Conservation (phyloP, 2,329 filamentous ascomycete genomes). For the Claviceps sp. region DNA sequence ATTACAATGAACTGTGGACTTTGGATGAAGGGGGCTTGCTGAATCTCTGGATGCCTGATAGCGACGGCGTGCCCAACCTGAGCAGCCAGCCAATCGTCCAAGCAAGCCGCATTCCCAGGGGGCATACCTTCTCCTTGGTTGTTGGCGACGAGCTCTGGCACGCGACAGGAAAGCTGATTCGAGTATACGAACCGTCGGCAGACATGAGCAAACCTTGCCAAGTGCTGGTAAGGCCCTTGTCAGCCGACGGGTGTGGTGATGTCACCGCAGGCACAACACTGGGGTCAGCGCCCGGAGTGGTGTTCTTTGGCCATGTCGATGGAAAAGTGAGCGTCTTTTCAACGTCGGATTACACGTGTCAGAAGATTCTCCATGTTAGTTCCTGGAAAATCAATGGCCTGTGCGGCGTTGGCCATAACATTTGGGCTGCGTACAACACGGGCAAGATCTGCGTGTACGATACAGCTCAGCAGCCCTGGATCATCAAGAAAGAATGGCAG, state of each 20-base stretch:
- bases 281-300: constrained; percentile 58
- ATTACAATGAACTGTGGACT: constrained; percentile 85
- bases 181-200: constrained; percentile 64
- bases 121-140: constrained; percentile 79
- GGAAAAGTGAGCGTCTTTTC: constrained; percentile 94
- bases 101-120: constrained; percentile 64
- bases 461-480: constrained; percentile 69
- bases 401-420: constrained; percentile 61
- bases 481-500: constrained; percentile 85
- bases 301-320: constrained; percentile 85
- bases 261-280: constrained; percentile 73
- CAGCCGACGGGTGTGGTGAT: constrained; percentile 64
- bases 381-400: constrained; percentile 91
- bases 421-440: constrained; percentile 93
- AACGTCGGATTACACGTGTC: constrained; percentile 57
- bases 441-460: constrained; percentile 93
- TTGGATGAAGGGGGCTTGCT: constrained; percentile 80
- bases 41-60: constrained; percentile 73
- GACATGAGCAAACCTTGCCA: constrained; percentile 60
- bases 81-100: constrained; percentile 53
- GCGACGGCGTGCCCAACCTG: constrained; percentile 58
- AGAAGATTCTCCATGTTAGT: constrained; percentile 75
- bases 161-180: constrained; percentile 73
- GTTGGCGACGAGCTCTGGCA: constrained; percentile 81
- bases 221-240: constrained; percentile 56